phyloP scores from a whole-genome alignment of 768 basidiomycete genomes.

The Pleurotus salmoneostramineus region DNA sequence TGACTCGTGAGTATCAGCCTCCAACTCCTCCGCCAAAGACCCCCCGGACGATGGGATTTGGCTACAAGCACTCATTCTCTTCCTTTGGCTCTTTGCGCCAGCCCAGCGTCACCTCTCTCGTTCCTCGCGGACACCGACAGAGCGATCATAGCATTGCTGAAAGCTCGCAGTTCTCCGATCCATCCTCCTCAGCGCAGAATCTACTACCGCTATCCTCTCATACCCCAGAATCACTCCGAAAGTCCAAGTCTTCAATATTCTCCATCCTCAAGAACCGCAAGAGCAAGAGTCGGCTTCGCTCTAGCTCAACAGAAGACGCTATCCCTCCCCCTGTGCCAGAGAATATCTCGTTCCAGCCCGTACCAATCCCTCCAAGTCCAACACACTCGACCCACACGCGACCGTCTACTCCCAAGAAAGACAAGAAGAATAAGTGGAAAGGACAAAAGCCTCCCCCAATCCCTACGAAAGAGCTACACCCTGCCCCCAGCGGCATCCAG shows the following conservation, averaged over 20 bases:
- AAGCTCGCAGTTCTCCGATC: conserved; percentile 18
- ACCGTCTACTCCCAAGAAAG: conserved; percentile 22
- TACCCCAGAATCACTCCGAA: conserved; percentile 31
- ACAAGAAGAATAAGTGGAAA: conserved; percentile 24
- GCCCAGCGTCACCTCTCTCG: conserved; percentile 25
- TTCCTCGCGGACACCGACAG: conserved; percentile 25
- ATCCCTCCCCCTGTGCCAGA: conserved; percentile 27
- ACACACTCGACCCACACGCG: conserved; percentile 10
- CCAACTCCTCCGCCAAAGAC: conserved; percentile 34
- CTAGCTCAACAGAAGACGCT: conserved; percentile 25
- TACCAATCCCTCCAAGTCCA: conserved; percentile 11
- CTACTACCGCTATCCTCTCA: conserved; percentile 6
- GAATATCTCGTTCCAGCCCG: conserved; percentile 17
- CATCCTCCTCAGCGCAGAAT: conserved; percentile 22
- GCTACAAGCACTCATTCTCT: conserved; percentile 35
- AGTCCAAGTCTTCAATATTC: conserved; percentile 46
- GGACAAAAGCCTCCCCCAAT: conserved; percentile 25
- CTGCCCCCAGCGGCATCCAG: conserved; percentile 32
- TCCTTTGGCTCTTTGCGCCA: conserved; percentile 31
- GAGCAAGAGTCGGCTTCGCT: conserved; percentile 32
- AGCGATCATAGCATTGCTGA: conserved; percentile 30
- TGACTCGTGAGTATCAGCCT: conserved; percentile 29
- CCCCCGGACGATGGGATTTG: conserved; percentile 32
- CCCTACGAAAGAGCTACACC: conserved; percentile 25
- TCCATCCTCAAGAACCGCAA: conserved; percentile 37